A percentile compares a stretch with the other conserved stretches of the same genome.
Conservation (phyloP, 164 flowering plant species). For the Kingdonia uniflora region DNA sequence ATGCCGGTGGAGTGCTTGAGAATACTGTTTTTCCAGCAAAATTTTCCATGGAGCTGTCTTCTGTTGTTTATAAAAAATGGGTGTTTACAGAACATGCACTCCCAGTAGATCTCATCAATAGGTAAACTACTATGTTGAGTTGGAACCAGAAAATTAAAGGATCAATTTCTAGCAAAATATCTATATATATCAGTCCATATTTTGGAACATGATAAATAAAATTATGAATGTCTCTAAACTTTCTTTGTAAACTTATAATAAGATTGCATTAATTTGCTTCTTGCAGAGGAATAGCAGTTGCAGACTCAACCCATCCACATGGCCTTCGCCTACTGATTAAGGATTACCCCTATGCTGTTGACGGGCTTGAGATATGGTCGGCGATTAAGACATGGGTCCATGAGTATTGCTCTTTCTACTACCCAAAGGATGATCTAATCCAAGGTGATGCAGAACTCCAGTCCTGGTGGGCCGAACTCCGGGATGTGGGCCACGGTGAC, state of each 20-base stretch:
- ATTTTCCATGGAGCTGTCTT: conserved; percentile 76
- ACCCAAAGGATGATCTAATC: conserved; percentile 34
- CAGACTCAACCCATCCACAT: conserved; percentile 40
- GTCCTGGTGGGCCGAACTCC: conserved; percentile 74
- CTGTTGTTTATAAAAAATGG: conserved; percentile 68
- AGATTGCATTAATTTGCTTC: too few relatives aligned
- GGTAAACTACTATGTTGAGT: conserved; percentile 26
- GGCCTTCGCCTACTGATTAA: conserved; percentile 62
- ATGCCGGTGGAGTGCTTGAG: conserved; percentile 73
- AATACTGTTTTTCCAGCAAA: conserved; percentile 67
- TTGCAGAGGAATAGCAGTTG: conserved; percentile 67
- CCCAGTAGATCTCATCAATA: conserved; percentile 66
- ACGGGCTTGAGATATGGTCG: conserved; percentile 83
- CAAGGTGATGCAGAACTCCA: conserved; percentile 70
- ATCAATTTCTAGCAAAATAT: too few relatives aligned
- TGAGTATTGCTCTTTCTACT: conserved; percentile 67
- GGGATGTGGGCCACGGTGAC: conserved; percentile 73
- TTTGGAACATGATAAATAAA: too few relatives aligned
- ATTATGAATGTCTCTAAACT: too few relatives aligned
- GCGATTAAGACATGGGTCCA: conserved; percentile 73
- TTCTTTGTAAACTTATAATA: too few relatives aligned
- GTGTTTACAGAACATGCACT: conserved; percentile 69
- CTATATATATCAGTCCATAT: too few relatives aligned
- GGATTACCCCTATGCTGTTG: conserved; percentile 88
- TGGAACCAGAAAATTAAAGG: too few relatives aligned